Base-by-base conservation (phyloP, 108 stramenopile genomes). In the Fragilariopsis cylindrus region DNA sequence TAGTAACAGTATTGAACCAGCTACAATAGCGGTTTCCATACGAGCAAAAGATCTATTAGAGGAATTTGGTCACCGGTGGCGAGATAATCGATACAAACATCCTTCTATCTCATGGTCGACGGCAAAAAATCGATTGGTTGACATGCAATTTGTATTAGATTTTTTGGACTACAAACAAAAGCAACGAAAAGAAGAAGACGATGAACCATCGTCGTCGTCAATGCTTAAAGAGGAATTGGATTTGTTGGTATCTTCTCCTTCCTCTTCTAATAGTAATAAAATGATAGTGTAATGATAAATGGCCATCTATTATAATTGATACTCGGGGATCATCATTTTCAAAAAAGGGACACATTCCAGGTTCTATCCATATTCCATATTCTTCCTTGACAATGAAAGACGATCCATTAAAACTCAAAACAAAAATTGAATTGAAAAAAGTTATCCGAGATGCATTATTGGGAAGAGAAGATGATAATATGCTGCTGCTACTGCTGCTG, bases 341-440 rank as follows among this genome's bases (percentile, higher is more conserved):
- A 69, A 6, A 73, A 71, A 72, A 84, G 80, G 91, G 88, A 5
- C 87, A 90, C 60, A 88, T 92, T 58, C 88, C 91, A 0, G 86
- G 84, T 42, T 79, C 91, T 11, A 63, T 85, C 8, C 85, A 89
- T 48, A 60, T 92, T 9, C 91, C 91, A 4, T 92, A 89, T 62
- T 47, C 70, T 7, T 73, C 65, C 44, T 46, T 89, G 56, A 64
- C 85, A 13, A 60, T 78, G 50, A 5, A 40, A 15, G 73, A 75
- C 30, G 83, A 85, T 66, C 12, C 65, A 16, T 68, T 80, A 5
- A 80, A 74, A 53, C 85, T 81, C 42, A 74, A 75, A 69, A 19
- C 81, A 2, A 72, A 69, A 60, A 68, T 78, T 5, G 84, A 89
- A 50, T 57, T 89, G 16, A 57, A 56, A 47, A 50, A 75, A 3